Conservation (phyloP, 768 basidiomycete genomes). For the Hypholoma fasciculare region DNA sequence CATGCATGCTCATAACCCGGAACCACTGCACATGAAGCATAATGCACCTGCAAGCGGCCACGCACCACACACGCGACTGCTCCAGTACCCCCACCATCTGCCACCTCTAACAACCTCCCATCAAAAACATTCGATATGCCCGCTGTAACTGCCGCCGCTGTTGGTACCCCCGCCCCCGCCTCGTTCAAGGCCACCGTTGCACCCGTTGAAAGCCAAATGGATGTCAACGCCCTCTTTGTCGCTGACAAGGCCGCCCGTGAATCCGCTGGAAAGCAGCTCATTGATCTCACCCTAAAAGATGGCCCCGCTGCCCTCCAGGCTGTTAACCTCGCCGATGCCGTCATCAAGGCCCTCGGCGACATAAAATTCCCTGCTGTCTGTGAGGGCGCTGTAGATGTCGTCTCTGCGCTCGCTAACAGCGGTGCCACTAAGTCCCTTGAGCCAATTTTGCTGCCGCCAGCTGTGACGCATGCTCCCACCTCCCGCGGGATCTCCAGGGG, state of each 20-base stretch:
- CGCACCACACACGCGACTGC: too few species aligned
- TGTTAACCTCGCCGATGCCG: conserved; percentile 69
- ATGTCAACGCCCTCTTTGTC: conserved; percentile 76
- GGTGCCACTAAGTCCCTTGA: conserved; percentile 83
- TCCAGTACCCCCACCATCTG: too few species aligned
- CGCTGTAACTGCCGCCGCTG: conserved; percentile 67
- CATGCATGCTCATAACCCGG: too few species aligned
- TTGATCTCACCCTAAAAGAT: conserved; percentile 77
- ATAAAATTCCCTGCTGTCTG: conserved; percentile 93
- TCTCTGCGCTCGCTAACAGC: conserved; percentile 63
- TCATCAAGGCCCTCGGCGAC: conserved; percentile 85
- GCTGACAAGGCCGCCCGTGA: conserved; percentile 84
- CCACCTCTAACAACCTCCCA: too few species aligned
- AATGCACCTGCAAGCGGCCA: too few species aligned
- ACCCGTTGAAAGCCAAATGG: conserved; percentile 61
- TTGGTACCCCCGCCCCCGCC: conserved; percentile 60
- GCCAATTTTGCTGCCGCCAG: conserved; percentile 56
- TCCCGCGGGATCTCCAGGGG: too few species aligned
- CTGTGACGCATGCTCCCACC: too few species aligned
- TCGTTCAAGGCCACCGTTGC: conserved; percentile 65
- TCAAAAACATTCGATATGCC: conserved; percentile 71
- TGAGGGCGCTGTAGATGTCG: conserved; percentile 80
- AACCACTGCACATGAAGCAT: too few species aligned
- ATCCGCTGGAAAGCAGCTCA: conserved; percentile 67
- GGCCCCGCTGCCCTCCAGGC: conserved; percentile 76